phyloP scores from a whole-genome alignment of 2,329 filamentous ascomycete species.

The Penicillium sclerotiorum region DNA sequence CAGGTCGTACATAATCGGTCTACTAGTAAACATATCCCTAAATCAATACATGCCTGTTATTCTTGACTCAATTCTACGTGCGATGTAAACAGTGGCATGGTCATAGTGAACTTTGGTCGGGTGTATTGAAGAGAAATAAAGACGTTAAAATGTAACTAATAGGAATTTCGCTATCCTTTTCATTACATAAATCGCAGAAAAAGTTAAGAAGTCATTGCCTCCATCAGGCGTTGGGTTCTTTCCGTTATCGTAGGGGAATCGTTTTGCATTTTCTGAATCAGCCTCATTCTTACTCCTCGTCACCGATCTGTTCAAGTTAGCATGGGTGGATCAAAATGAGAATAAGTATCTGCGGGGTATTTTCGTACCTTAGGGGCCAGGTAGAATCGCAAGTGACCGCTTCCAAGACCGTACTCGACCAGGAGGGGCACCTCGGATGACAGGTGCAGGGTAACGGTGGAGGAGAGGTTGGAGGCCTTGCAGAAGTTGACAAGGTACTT shows the following conservation, averaged over 20 bases:
- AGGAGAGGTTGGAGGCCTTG: slow-evolving; percentile 87
- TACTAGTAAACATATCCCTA: no score
- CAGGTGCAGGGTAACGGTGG: slow-evolving; percentile 84
- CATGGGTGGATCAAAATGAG: slow-evolving; percentile 35
- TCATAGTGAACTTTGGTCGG: neutral
- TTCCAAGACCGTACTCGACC: slow-evolving; percentile 85
- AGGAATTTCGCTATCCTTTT: slow-evolving; percentile 22
- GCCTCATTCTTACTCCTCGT: slow-evolving; percentile 48
- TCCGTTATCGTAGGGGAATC: slow-evolving; percentile 33
- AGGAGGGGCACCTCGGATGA: slow-evolving; percentile 95
- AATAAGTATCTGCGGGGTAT: neutral
- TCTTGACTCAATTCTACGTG: no score
- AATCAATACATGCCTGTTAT: no score
- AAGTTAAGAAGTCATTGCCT: slow-evolving; percentile 49
- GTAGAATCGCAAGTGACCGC: slow-evolving; percentile 94
- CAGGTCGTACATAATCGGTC: no score
- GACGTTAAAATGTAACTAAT: slow-evolving; percentile 13
- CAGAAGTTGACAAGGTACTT: slow-evolving; percentile 99
- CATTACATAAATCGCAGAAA: slow-evolving; percentile 14
- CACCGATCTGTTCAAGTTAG: slow-evolving; percentile 60
- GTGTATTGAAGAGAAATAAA: slow-evolving; percentile 18
- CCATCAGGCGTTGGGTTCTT: slow-evolving; percentile 51
- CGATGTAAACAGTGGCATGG: neutral
- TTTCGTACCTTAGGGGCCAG: slow-evolving; percentile 87
- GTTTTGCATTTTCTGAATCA: slow-evolving; percentile 24